A percentile compares a stretch with the other conserved stretches of the same genome.
Conservation (phyloP, 2,329 filamentous ascomycete species). For the Beauveria sp. region DNA sequence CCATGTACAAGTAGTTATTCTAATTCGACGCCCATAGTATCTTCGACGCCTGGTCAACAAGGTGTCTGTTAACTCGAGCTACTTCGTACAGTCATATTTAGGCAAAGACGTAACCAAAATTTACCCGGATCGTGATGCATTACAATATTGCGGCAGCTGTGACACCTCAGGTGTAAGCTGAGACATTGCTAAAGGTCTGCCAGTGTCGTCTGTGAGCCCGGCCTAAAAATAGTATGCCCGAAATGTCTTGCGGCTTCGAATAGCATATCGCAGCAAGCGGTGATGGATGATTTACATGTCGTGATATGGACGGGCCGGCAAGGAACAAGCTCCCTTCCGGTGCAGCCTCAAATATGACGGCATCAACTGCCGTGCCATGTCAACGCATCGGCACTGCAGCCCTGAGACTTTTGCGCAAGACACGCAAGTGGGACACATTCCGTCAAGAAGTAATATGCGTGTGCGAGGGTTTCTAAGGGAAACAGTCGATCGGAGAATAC, state of each 20-base stretch:
- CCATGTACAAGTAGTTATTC: not conserved
- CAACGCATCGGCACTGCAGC: not conserved
- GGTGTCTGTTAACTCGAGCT: not conserved
- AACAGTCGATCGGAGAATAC: too few relatives aligned
- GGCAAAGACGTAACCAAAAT: not conserved
- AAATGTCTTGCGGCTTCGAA: too few relatives aligned
- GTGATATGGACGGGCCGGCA: not conserved
- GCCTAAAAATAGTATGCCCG: too few relatives aligned
- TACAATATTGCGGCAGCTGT: not conserved
- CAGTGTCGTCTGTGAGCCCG: not conserved
- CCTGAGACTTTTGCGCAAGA: not conserved
- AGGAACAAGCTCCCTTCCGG: not conserved
- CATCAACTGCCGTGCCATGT: not conserved
- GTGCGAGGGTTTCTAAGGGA: not conserved
- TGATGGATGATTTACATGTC: not conserved
- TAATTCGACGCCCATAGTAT: not conserved
- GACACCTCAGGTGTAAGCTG: not conserved
- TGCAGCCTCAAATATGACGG: not conserved
- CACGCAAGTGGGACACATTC: not conserved
- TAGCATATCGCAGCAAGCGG: too few relatives aligned
- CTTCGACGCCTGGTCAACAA: not conserved
- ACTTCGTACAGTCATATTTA: not conserved
- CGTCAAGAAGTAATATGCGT: not conserved
- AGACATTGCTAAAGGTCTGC: not conserved
- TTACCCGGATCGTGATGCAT: not conserved